These are phyloP conservation scores for Glonium stellatum DNA, from an alignment of 495 filamentous ascomycete genomes.

Conservation along the genomic window DNA sequence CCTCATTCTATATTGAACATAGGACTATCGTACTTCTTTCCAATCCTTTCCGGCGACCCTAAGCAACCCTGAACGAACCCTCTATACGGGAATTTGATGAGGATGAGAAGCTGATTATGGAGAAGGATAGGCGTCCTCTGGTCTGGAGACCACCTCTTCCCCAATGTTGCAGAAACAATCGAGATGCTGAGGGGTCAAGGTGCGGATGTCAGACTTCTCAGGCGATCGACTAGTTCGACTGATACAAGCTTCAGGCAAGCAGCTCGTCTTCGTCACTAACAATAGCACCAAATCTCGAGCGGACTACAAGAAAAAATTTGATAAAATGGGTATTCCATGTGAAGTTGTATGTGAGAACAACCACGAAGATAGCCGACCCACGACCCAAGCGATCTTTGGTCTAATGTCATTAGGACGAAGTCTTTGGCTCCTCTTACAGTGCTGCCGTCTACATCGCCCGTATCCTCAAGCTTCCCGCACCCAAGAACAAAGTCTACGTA, in stretches of 20 bases:
- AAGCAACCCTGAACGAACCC: not conserved
- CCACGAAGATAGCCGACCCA: not conserved
- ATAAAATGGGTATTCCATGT: constrained; percentile 71
- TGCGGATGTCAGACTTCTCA: constrained; percentile 31
- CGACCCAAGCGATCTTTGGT: not conserved
- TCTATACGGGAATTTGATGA: not conserved
- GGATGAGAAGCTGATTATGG: constrained; percentile 32
- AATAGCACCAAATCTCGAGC: constrained; percentile 94
- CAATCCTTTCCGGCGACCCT: not conserved
- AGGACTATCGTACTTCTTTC: not conserved
- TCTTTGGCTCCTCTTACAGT: constrained; percentile 93
- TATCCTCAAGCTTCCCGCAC: constrained; percentile 67
- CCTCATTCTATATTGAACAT: constrained; percentile 11
- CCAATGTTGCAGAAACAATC: constrained; percentile 73
- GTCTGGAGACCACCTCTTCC: constrained; percentile 86
- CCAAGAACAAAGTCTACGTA: constrained; percentile 87
- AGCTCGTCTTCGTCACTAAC: constrained; percentile 93
- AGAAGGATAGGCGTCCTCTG: constrained; percentile 76
- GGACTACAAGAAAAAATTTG: constrained; percentile 87
- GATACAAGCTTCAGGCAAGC: constrained; percentile 57
- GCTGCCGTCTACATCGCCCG: constrained; percentile 93
- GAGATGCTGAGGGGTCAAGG: constrained; percentile 73
- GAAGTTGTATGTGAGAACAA: constrained; percentile 43
- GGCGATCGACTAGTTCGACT: not conserved
- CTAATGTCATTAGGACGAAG: constrained; percentile 61